phyloP scores from a whole-genome alignment of 805 yeast species.

The Millerozyma miso region DNA sequence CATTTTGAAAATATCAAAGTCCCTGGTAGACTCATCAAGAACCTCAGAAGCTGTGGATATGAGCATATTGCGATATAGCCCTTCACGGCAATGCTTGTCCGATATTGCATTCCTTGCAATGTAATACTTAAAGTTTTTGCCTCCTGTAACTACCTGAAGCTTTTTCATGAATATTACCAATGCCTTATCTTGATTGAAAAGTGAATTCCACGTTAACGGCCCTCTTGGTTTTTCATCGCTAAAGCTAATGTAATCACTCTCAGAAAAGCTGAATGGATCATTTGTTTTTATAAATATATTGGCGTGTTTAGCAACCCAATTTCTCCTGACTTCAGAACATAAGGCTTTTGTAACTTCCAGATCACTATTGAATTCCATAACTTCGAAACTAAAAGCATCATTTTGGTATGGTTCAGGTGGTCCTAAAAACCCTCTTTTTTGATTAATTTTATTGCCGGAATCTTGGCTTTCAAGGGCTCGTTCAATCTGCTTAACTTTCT shows the following conservation, averaged over 20 bases:
- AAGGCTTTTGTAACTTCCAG: background rate
- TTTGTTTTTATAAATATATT: background rate
- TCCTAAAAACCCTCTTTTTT: too few species aligned
- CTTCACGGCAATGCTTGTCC: background rate
- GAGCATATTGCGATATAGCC: background rate
- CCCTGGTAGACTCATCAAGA: conserved; percentile 3
- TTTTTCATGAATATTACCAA: background rate
- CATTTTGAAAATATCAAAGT: conserved; percentile 1
- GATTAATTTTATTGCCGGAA: background rate
- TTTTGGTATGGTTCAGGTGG: background rate
- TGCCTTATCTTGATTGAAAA: background rate
- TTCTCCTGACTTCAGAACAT: background rate
- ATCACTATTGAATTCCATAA: background rate
- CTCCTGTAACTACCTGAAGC: background rate
- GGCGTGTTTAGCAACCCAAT: background rate
- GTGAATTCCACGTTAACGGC: background rate
- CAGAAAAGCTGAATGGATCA: background rate
- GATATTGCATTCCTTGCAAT: background rate
- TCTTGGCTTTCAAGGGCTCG: background rate
- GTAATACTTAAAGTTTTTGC: background rate
- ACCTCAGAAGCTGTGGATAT: conserved; percentile 6
- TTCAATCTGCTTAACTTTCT: background rate
- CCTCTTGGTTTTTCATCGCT: background rate
- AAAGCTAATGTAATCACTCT: background rate
- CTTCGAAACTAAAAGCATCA: background rate